These are phyloP conservation scores for barrel medic (Medicago truncatula) DNA, from an alignment of 306 rosid species.

Conservation along the genomic window MtrunA17r5.0-ANR NC_053042.1:30874501-30875000, in stretches of 20 bases:
- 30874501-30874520: constrained; percentile 73
- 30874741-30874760: constrained; percentile 37
- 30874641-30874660: constrained; percentile 89
- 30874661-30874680: constrained; percentile 82
- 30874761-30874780: too few relatives aligned
- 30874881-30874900: too few relatives aligned
- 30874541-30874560: constrained; percentile 87
- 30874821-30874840: too few relatives aligned
- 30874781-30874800: too few relatives aligned
- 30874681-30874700: constrained; percentile 79
- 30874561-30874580: constrained; percentile 87
- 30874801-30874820: too few relatives aligned
- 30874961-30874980: too few relatives aligned
- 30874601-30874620: constrained; percentile 89
- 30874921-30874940: too few relatives aligned
- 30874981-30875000: too few relatives aligned
- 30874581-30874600: constrained; percentile 88
- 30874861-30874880: too few relatives aligned
- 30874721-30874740: constrained; percentile 80
- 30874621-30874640: constrained; percentile 98
- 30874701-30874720: constrained; percentile 71
- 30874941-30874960: too few relatives aligned
- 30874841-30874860: too few relatives aligned
- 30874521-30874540: constrained; percentile 76
- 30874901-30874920: too few relatives aligned